phyloP scores from a whole-genome alignment of 2,329 filamentous ascomycete genomes.

The Zymoseptoria brevis region DNA sequence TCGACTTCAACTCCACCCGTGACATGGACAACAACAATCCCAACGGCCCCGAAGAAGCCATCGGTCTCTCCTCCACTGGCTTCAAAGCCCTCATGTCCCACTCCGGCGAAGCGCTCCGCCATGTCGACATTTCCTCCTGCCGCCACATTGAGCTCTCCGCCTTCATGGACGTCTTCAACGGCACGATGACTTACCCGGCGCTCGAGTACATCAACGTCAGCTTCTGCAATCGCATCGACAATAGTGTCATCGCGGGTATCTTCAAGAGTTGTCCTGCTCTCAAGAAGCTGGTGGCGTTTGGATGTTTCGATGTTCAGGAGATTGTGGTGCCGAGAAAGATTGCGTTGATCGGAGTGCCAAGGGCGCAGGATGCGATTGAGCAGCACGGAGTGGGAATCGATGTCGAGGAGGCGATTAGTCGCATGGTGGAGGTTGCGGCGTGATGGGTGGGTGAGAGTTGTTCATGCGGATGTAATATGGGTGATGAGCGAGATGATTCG shows the following conservation, averaged over 20 bases:
- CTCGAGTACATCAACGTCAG: conserved; percentile 59
- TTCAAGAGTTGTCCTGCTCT: conserved; percentile 41
- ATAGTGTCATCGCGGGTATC: conserved; percentile 47
- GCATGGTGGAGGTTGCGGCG: background rate
- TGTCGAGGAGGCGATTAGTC: conserved; percentile 25
- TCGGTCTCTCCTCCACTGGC: conserved; percentile 68
- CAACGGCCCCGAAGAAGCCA: conserved; percentile 50
- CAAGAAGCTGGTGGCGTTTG: conserved; percentile 52
- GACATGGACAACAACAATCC: conserved; percentile 65
- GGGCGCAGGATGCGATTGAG: conserved; percentile 50
- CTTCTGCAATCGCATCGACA: conserved; percentile 49
- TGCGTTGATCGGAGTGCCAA: conserved; percentile 52
- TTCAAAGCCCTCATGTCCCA: conserved; percentile 79
- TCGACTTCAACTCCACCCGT: conserved; percentile 72
- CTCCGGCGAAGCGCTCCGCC: conserved; percentile 58
- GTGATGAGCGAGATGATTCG: background rate
- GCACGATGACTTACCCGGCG: conserved; percentile 55
- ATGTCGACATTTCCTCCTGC: conserved; percentile 73
- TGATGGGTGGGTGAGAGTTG: background rate
- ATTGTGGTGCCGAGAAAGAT: conserved; percentile 50
- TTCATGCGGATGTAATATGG: background rate
- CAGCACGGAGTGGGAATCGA: conserved; percentile 37
- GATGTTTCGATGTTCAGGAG: conserved; percentile 52
- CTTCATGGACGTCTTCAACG: conserved; percentile 66
- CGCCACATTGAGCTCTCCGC: conserved; percentile 67